Conservation (phyloP, 1,284 basidiomycete species). For the Irpex lacteus region DNA sequence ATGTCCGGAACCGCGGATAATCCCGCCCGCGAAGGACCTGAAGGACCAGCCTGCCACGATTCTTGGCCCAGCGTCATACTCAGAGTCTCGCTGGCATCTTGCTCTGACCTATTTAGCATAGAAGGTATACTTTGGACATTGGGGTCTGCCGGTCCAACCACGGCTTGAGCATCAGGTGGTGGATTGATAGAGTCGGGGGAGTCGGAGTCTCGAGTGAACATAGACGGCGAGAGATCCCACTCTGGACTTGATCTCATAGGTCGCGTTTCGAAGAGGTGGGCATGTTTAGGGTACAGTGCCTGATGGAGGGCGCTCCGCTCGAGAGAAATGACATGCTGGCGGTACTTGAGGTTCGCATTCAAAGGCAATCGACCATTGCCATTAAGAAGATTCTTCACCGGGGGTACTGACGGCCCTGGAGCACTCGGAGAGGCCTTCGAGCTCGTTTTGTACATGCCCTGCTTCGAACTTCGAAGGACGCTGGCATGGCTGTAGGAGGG, state of each 20-base stretch:
- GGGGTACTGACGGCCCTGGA: not conserved
- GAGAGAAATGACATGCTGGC: not conserved
- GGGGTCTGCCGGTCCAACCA: not conserved
- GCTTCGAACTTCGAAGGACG: slow-evolving; percentile 7
- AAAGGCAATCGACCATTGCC: not conserved
- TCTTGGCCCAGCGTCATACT: not conserved
- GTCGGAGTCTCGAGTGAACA: slow-evolving; percentile 8
- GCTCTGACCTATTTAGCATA: not conserved
- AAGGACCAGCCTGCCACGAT: not conserved
- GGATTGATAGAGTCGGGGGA: not conserved
- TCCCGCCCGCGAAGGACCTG: not conserved
- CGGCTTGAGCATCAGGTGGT: not conserved
- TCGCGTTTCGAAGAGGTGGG: slow-evolving; percentile 1
- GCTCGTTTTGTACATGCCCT: not conserved
- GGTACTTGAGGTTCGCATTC: not conserved
- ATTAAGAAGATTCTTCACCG: not conserved
- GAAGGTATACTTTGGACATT: not conserved
- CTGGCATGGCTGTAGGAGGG: slow-evolving; percentile 11
- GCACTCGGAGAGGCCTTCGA: not conserved
- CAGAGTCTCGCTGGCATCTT: not conserved
- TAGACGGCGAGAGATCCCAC: slow-evolving; percentile 13
- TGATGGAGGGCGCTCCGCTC: slow-evolving; percentile 3
- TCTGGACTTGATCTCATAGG: not conserved
- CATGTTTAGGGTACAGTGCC: slow-evolving; percentile 1
- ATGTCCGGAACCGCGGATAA: not conserved